Percentiles rank a stretch among this genome's conserved stretches.
Conservation (phyloP, 2,329 filamentous ascomycete genomes). For the Penicillium sp. region DNA sequence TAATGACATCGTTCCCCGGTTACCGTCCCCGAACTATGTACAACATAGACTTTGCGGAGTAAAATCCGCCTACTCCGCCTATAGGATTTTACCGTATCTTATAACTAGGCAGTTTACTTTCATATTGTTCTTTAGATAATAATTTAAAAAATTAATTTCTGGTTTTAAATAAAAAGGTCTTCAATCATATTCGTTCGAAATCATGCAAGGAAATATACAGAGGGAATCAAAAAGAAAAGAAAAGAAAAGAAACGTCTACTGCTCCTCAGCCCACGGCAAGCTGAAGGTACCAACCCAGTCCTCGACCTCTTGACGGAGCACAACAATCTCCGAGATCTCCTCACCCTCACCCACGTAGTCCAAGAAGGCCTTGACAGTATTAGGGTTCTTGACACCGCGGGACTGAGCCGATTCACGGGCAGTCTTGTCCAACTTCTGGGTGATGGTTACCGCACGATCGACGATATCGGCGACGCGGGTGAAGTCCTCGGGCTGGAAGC, state of each 20-base stretch:
- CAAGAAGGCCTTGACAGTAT: slow-evolving; percentile 99
- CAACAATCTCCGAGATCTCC: slow-evolving; percentile 77
- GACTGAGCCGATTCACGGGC: slow-evolving; percentile 72
- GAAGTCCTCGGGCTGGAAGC: slow-evolving; percentile 89
- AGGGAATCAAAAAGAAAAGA: slow-evolving; percentile 11
- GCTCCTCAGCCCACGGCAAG: slow-evolving; percentile 72
- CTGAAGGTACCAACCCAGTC: slow-evolving; percentile 88
- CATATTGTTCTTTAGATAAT: neutral
- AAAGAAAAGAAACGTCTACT: slow-evolving; percentile 30
- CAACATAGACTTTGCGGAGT: slow-evolving; percentile 2
- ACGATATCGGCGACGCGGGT: slow-evolving; percentile 81
- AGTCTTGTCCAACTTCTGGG: slow-evolving; percentile 70
- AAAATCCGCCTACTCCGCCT: neutral
- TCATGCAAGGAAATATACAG: slow-evolving; percentile 23
- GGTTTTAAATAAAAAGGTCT: slow-evolving; percentile 8
- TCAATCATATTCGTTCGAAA: slow-evolving; percentile 28
- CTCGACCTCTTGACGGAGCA: slow-evolving; percentile 84
- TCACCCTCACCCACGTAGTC: slow-evolving; percentile 79
- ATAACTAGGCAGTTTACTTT: neutral
- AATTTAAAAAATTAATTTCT: too few species aligned
- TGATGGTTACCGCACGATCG: slow-evolving; percentile 77
- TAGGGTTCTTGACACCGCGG: slow-evolving; percentile 86
- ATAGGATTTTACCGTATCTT: neutral
- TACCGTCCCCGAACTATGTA: neutral
- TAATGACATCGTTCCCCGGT: neutral